Conservation (phyloP, 2,329 filamentous ascomycete species). For the Cryoendolithus antarcticus region DNA sequence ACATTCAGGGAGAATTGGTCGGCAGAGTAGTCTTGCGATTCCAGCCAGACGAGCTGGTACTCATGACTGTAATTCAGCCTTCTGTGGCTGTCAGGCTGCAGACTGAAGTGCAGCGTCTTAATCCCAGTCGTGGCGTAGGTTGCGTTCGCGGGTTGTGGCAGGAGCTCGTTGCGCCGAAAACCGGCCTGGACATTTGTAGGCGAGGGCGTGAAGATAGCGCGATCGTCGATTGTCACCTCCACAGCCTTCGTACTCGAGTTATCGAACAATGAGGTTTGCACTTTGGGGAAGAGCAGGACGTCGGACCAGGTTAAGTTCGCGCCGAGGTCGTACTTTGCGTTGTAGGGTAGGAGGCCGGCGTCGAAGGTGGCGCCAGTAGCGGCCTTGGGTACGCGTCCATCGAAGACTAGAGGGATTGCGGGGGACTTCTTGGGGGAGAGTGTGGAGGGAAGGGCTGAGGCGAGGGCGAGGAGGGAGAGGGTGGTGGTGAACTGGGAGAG, state of each 20-base stretch:
- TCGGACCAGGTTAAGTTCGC: slow-evolving; percentile 40
- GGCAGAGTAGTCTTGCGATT: slow-evolving; percentile 35
- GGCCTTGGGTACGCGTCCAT: slow-evolving; percentile 33
- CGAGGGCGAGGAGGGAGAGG: no score
- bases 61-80: slow-evolving; percentile 49
- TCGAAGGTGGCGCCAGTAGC: slow-evolving; percentile 32
- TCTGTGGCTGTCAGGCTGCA: slow-evolving; percentile 40
- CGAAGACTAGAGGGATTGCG: slow-evolving; percentile 11
- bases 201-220: slow-evolving; percentile 45
- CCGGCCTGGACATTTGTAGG: slow-evolving; percentile 50
- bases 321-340: slow-evolving; percentile 41
- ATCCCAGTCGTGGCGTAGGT: slow-evolving; percentile 42
- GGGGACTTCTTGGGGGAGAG: no score
- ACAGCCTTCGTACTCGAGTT: slow-evolving; percentile 29
- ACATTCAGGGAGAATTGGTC: slow-evolving; percentile 35
- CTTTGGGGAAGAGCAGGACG: slow-evolving; percentile 37
- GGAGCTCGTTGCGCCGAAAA: slow-evolving; percentile 49
- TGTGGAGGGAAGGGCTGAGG: no score
- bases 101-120: slow-evolving; percentile 50
- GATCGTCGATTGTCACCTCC: slow-evolving; percentile 45
- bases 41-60: slow-evolving; percentile 45
- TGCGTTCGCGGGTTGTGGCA: slow-evolving; percentile 39
- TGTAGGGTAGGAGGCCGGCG: slow-evolving; percentile 33
- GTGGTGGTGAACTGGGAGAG: no score
- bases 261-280: slow-evolving; percentile 36